Percentiles rank a stretch among this genome's conserved stretches.
phyloP scores from a whole-genome alignment of 257 asterid genomes.

The Ilex aquifolium region DNA sequence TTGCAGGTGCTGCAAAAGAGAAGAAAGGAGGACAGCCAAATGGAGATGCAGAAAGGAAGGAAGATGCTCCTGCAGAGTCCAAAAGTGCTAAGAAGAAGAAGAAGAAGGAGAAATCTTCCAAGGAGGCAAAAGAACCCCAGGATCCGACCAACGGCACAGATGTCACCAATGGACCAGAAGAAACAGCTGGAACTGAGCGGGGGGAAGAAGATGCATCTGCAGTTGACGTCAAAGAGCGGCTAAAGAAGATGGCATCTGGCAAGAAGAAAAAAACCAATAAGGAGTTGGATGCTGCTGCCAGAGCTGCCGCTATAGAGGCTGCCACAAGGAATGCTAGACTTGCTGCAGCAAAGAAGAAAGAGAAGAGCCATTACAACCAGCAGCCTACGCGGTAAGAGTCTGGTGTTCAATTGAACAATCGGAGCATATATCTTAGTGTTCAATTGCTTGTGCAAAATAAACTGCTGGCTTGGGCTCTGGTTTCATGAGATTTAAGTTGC shows the following conservation, averaged over 20 bases:
- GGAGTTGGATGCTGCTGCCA: neutral
- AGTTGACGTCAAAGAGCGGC: slow-evolving; percentile 1
- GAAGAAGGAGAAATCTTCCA: slow-evolving; percentile 2
- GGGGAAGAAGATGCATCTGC: neutral
- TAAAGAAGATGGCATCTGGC: neutral
- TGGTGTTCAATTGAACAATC: too few relatives aligned
- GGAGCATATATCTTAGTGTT: too few relatives aligned
- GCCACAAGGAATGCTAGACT: neutral
- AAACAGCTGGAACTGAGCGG: neutral
- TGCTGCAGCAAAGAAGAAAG: slow-evolving; percentile 6
- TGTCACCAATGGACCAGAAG: neutral
- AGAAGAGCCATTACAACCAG: slow-evolving; percentile 5
- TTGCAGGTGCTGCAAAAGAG: neutral
- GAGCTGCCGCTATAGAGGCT: slow-evolving; percentile 5
- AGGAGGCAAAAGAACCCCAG: neutral
- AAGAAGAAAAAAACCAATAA: neutral
- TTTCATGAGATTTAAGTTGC: neutral
- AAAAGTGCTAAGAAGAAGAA: slow-evolving; percentile 3
- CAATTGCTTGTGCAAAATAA: neutral
- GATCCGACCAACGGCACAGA: neutral
- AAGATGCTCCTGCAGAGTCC: neutral
- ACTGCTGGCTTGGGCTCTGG: neutral
- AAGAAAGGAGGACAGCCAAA: neutral
- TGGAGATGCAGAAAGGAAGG: neutral
- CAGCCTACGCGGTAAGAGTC: neutral